Evolutionary conservation across 768 basidiomycete species (phyloP).

Genomic region (Hemileccinum rubropunctum): DNA sequence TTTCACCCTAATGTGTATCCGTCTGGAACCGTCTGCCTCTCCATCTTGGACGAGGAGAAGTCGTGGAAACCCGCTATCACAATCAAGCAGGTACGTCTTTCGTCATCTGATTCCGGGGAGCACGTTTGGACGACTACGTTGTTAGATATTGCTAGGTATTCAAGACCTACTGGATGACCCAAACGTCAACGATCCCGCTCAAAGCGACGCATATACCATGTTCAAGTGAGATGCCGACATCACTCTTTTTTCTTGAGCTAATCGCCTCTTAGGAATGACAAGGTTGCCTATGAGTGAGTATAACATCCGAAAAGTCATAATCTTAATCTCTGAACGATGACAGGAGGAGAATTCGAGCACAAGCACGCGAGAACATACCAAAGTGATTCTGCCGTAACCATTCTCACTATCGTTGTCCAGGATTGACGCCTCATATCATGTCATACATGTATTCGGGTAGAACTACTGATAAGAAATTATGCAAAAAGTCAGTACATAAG

Average conservation of each 20-base stretch:
- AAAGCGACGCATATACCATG: constrained; percentile 98
- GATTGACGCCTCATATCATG: constrained; percentile 4
- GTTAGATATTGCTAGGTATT: constrained; percentile 89
- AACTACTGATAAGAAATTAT: constrained; percentile 2
- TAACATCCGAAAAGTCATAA: not conserved
- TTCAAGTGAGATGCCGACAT: constrained; percentile 74
- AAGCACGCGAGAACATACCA: constrained; percentile 88
- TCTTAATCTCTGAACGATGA: not conserved
- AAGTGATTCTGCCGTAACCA: constrained; percentile 46
- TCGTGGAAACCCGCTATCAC: constrained; percentile 99
- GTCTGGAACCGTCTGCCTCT: constrained; percentile 96
- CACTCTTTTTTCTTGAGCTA: constrained; percentile 1
- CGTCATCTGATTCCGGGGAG: not conserved
- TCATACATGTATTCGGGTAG: constrained; percentile 11
- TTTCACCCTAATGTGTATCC: constrained; percentile 99
- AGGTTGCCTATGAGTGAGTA: constrained; percentile 85
- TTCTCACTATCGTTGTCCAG: not conserved
- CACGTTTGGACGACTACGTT: not conserved
- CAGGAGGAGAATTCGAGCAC: constrained; percentile 77
- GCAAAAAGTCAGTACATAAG: constrained; percentile 39
- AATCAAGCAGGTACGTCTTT: constrained; percentile 81
- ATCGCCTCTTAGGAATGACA: constrained; percentile 66
- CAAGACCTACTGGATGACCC: constrained; percentile 95
- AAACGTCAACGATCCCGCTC: constrained; percentile 96
- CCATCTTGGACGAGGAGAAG: constrained; percentile 98